phyloP scores from a whole-genome alignment of 352 stramenopile genomes.

The Pythium dissimile region DNA sequence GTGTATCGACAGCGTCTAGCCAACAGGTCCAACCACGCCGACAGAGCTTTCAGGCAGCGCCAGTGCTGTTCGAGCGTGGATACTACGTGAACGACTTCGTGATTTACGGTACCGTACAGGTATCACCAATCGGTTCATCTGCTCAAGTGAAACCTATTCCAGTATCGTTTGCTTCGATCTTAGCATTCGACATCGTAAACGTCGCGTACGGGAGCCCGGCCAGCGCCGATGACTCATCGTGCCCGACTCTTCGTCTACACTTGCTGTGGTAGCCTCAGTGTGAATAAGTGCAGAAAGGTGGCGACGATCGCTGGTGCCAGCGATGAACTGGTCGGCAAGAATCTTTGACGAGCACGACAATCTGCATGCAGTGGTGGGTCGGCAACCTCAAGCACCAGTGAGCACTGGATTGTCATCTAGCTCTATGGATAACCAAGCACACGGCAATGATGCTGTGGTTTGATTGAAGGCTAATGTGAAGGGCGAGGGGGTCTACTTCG shows the following conservation, averaged over 20 bases:
- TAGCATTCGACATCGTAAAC: background rate
- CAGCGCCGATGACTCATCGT: too few species aligned
- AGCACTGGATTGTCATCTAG: too few species aligned
- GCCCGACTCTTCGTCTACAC: too few species aligned
- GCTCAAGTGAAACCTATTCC: background rate
- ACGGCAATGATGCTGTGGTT: constrained; percentile 4
- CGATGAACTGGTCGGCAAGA: constrained; percentile 39
- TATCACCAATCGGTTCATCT: background rate
- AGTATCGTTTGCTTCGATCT: background rate
- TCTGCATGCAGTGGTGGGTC: constrained; percentile 2
- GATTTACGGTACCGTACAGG: background rate
- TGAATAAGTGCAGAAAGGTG: constrained; percentile 35
- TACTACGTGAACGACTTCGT: background rate
- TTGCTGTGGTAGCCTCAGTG: too few species aligned
- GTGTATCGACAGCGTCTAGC: too few species aligned
- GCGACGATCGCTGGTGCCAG: constrained; percentile 37
- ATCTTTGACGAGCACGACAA: constrained; percentile 46
- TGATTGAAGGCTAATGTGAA: constrained; percentile 27
- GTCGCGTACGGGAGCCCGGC: too few species aligned
- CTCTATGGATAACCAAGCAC: background rate
- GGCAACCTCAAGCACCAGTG: background rate
- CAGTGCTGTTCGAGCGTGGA: background rate
- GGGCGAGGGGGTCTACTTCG: constrained; percentile 24
- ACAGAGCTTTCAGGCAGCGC: background rate
- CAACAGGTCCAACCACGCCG: too few species aligned